phyloP scores from a whole-genome alignment of 371 early-diverging fungal genomes.

The Smittium culicis region DNA sequence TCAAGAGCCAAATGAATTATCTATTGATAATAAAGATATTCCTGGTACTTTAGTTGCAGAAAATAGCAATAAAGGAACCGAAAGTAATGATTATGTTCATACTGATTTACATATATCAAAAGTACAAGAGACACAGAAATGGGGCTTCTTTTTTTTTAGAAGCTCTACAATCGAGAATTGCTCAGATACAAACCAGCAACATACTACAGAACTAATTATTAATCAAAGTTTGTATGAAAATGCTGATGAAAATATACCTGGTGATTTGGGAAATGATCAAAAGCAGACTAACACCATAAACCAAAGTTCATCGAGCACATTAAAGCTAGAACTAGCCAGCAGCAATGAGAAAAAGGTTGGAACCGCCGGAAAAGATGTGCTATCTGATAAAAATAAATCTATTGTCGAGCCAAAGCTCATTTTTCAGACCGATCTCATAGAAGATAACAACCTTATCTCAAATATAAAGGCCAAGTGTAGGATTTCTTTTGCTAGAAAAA shows the following conservation, averaged over 20 bases:
- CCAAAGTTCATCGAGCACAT: neutral
- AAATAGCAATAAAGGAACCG: neutral
- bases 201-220: no score
- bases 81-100: neutral
- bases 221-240: neutral
- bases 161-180: no score
- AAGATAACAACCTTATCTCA: neutral
- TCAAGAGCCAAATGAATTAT: neutral
- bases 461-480: neutral
- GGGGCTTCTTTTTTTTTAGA: neutral
- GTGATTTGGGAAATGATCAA: neutral
- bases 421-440: neutral
- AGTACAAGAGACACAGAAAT: neutral
- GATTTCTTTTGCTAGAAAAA: neutral
- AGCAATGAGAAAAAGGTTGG: neutral
- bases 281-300: neutral
- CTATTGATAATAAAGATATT: neutral
- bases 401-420: neutral
- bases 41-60: neutral
- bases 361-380: neutral
- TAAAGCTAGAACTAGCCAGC: neutral
- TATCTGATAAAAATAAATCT: neutral
- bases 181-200: no score
- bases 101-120: neutral
- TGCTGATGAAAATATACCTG: neutral